Base-by-base conservation (phyloP, 1,139 yeast genomes). In the Candida tetrigidarum region DNA sequence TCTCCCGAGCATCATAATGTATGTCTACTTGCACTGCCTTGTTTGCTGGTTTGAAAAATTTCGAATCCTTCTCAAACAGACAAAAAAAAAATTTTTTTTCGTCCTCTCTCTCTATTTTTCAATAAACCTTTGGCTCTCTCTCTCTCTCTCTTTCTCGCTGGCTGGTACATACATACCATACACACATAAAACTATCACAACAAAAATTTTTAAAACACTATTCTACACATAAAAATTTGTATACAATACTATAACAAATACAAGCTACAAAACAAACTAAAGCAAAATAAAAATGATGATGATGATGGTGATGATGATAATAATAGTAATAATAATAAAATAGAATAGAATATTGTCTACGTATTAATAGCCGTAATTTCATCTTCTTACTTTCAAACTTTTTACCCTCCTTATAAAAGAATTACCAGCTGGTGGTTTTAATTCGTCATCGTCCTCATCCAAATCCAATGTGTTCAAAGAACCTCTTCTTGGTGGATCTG, bases 321-420 rank as follows among this genome's bases (percentile, higher is more conserved):
- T n/a, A n/a, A n/a, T n/a, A n/a, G n/a, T n/a, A n/a, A n/a, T n/a
- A n/a, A n/a, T n/a, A n/a, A n/a, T n/a, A n/a, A 33, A 35, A 22
- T 28, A 32, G 16, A 32, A 22, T 16, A 32, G n/a, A 32, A 32
- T 32, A 32, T n/a, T 32, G 35, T 32, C 35, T 32, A 18, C 23
- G 35, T 32, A 32, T 32, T 6, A 19, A 22, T 18, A 27, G 41
- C 26, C 9, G 9, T 19, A 28, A 19, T 23, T 14, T 40, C 29
- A 40, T 54, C 75, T 67, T 46, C 87, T 82, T 41, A 87, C 96
- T 67, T 86, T 87, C 69, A 91, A 78, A 74, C 96, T 87, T 70
- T 87, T 88, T 38, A 91, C 97, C 64, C 97, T 84, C 60, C 87
- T 82, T 57, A 91, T 71, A 53, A 91, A 75, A 9, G 89, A 72